phyloP scores from a whole-genome alignment of 352 stramenopile genomes.

The Globisporangium recalcitrans region DNA sequence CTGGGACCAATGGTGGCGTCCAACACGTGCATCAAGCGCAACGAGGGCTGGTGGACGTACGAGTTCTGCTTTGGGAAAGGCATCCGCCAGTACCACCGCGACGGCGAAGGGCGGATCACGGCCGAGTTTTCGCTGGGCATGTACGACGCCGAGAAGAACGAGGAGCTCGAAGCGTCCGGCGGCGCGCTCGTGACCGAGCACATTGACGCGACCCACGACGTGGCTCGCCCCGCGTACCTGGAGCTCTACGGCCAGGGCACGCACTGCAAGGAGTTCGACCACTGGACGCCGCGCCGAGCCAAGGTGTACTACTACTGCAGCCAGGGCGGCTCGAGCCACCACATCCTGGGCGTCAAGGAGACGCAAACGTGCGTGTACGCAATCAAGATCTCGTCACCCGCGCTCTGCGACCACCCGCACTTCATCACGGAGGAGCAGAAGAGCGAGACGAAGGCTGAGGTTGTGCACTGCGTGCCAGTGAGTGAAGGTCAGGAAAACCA shows the following conservation, averaged over 20 bases:
- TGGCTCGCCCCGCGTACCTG: slow-evolving; percentile 56
- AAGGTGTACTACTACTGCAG: slow-evolving; percentile 77
- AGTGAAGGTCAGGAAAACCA: neutral
- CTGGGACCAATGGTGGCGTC: slow-evolving; percentile 42
- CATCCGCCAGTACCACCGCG: slow-evolving; percentile 72
- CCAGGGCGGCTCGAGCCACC: slow-evolving; percentile 51
- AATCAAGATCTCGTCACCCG: slow-evolving; percentile 70
- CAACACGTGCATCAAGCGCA: slow-evolving; percentile 66
- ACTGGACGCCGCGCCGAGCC: slow-evolving; percentile 45
- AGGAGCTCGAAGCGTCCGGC: slow-evolving; percentile 34
- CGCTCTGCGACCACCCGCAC: slow-evolving; percentile 76
- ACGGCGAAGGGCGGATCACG: slow-evolving; percentile 56
- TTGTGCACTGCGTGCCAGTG: slow-evolving; percentile 67
- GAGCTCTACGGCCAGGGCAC: slow-evolving; percentile 69
- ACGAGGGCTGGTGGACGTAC: slow-evolving; percentile 82
- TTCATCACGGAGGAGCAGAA: slow-evolving; percentile 71
- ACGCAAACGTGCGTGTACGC: slow-evolving; percentile 80
- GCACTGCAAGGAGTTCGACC: slow-evolving; percentile 70
- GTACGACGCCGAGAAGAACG: slow-evolving; percentile 49
- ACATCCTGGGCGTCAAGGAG: slow-evolving; percentile 76
- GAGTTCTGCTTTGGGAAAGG: slow-evolving; percentile 74
- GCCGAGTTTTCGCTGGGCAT: slow-evolving; percentile 63
- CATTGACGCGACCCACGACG: slow-evolving; percentile 76
- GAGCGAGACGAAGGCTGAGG: slow-evolving; percentile 40
- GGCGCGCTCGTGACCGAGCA: slow-evolving; percentile 60